Conservation (phyloP, 2,329 filamentous ascomycete genomes). For the Parastagonospora nodorum region DNA sequence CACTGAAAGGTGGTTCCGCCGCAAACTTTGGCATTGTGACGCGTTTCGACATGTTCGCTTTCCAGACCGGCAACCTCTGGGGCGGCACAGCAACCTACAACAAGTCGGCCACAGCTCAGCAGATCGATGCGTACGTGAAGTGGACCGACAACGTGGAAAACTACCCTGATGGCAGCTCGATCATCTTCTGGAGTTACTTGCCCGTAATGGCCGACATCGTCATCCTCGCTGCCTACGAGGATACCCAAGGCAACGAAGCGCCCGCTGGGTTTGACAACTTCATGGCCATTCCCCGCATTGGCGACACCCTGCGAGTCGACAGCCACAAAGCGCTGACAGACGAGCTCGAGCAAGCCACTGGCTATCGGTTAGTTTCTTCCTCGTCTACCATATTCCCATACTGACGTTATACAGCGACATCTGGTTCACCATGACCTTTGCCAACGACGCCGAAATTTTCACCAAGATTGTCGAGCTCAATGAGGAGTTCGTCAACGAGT, state of each 20-base stretch:
- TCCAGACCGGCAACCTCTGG: constrained; percentile 30
- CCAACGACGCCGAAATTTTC: constrained; percentile 21
- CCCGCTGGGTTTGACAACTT: constrained; percentile 25
- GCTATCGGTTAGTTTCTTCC: constrained; percentile 21
- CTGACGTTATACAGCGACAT: constrained; percentile 19
- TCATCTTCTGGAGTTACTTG: constrained; percentile 32
- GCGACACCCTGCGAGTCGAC: constrained; percentile 21
- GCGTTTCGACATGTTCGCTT: constrained; percentile 34
- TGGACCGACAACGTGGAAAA: constrained; percentile 31
- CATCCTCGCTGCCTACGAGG: constrained; percentile 26
- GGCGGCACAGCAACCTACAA: constrained; percentile 20
- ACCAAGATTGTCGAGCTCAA: constrained; percentile 25
- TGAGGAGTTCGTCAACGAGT: constrained; percentile 23
- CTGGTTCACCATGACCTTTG: constrained; percentile 33
- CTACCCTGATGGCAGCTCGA: constrained; percentile 26
- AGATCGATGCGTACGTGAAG: constrained; percentile 23
- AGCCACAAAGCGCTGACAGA: constrained; percentile 29
- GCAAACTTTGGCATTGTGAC: constrained; percentile 51
- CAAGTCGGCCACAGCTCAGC: constrained; percentile 16
- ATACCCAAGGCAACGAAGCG: constrained; percentile 21
- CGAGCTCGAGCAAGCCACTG: constrained; percentile 28
- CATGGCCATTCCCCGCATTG: constrained; percentile 22
- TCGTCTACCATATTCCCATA: neutral
- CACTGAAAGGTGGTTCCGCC: constrained; percentile 47
- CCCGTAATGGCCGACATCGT: constrained; percentile 18